Evolutionary conservation across 2,329 filamentous ascomycete genomes (phyloP).

Genomic region (Claviceps quebecensis): DNA sequence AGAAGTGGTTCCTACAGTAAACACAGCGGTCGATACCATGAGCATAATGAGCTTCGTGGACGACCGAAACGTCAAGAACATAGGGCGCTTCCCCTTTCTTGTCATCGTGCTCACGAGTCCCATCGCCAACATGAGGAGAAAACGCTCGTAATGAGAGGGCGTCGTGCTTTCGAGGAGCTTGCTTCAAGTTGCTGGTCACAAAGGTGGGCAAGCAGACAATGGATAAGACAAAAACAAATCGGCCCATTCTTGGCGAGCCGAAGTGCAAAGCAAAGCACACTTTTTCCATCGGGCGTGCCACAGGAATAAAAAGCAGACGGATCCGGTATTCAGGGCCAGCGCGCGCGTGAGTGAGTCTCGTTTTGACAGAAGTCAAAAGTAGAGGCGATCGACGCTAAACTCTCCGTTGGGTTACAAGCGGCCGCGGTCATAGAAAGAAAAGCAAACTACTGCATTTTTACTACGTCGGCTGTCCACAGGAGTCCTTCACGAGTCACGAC

Average conservation of each 20-base stretch:
- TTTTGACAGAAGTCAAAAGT: no score
- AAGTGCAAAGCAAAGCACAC: neutral
- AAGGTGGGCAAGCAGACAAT: neutral
- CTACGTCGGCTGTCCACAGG: no score
- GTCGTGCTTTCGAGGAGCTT: slow-evolving; percentile 2
- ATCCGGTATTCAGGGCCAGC: no score
- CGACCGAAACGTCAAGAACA: slow-evolving; percentile 17
- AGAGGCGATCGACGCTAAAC: no score
- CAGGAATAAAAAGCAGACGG: neutral
- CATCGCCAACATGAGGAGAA: slow-evolving; percentile 8
- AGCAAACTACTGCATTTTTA: no score
- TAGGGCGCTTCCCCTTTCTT: slow-evolving; percentile 13
- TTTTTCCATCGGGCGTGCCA: neutral
- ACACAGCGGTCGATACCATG: slow-evolving; percentile 20
- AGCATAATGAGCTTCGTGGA: slow-evolving; percentile 19
- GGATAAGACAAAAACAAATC: neutral
- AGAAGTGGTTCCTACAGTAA: slow-evolving; percentile 13
- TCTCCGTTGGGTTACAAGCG: no score
- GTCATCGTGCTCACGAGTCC: slow-evolving; percentile 6
- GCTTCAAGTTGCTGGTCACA: neutral
- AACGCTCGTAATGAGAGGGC: neutral
- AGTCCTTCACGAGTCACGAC: no score
- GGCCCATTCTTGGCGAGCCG: neutral
- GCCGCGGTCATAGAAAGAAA: no score
- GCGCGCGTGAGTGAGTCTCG: no score